Evolutionary conservation across 768 basidiomycete species (phyloP), one percentile per base, ranked within the genome.

Genomic region (Solioccasus polychromus): DNA sequence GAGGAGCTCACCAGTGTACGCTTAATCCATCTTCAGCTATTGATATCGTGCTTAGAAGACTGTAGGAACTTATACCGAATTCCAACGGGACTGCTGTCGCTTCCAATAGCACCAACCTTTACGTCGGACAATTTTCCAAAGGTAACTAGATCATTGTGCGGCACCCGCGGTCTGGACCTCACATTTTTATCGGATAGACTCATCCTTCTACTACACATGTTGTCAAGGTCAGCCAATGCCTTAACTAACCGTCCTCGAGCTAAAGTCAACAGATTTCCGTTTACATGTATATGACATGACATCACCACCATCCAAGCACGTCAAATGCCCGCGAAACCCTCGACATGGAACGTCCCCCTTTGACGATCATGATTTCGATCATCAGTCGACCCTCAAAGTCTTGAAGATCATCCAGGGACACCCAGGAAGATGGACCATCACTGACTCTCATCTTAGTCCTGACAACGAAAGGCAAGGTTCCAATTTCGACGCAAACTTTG

Each of bases 121-220:
- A 95, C 60, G 85, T 81, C 5, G 92, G 87, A 0, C 90, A 92
- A 62, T 94, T 81, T 63, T 91, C 88, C 10, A 74, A 75, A 56
- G 85, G 88, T 86, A 49, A 44, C 31, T 19, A 19, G 31, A 14
- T 44, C 36, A 12, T 26, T 9, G 7, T 19, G 18, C 44, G 28
- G 3, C 14, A 49, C 40, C 25, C n/a, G 8, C 9, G 31, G 39
- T 20, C 24, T 11, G 25, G 29, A 29, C 37, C 35, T 59, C 41
- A 49, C 35, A 39, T 26, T 31, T 20, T 42, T 6, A n/a, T 15
- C 42, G 24, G 32, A 39, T 37, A 88, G 91, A 92, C 60, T 87
- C 90, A 0, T 83, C 86, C 0, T 94, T 96, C 64, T 97, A 89
- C 63, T 97, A 96, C 63, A 92, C 93, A 4, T 95, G 93, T 55